Base-by-base conservation (phyloP, 208 protist genomes). In the Wallacemonas sp. region DNA sequence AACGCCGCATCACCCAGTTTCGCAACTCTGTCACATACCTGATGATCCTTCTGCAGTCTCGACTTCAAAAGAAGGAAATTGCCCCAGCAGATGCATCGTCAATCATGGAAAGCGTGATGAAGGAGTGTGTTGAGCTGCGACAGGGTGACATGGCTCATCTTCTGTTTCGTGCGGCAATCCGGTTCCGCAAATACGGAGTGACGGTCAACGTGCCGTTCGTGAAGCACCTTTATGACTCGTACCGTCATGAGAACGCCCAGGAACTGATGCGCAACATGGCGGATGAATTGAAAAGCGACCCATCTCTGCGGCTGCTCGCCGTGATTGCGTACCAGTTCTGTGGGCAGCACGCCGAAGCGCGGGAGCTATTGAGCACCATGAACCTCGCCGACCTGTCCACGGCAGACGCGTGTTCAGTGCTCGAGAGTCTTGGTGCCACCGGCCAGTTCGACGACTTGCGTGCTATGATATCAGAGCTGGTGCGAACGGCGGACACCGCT, bases 131-230 rank as follows among this genome's bases (percentile, higher is more conserved):
- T 17, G 87, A 91, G 17, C 72, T 95, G n/a, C 83, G 80, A 8
- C 92, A 97, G 54, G 78, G 82, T 0, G 92, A 95, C 71, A 95
- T 97, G 86, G 89, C 92, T 0, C 92, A 97, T 65, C 75, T 97
- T 9, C 84, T 97, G 19, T 95, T 97, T 49, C 92, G 92, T 21
- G 92, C 92, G 1, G 72, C 86, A 12, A 61, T 97, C 62, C 92
- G 92, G 6, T 97, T 97, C 65, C 78, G 89, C 38, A 95, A 92
- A 69, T 97, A 95, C 56, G 92, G 89, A 0, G 49, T 93, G 33
- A 68, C 33, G 2, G 72, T 97, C 17, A 56, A 63, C 3, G 79
- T 82, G 54, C 71, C 79, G 0, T 76, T 93, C 47, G 80, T 95
- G 28, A 82, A 84, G 26, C 69, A 89, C 66, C 74, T 97, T 1